Evolutionary conservation across 225 moss, liverwort and hornwort genomes (phyloP).

Genomic region (Pseudisothecium myosuroides): DNA sequence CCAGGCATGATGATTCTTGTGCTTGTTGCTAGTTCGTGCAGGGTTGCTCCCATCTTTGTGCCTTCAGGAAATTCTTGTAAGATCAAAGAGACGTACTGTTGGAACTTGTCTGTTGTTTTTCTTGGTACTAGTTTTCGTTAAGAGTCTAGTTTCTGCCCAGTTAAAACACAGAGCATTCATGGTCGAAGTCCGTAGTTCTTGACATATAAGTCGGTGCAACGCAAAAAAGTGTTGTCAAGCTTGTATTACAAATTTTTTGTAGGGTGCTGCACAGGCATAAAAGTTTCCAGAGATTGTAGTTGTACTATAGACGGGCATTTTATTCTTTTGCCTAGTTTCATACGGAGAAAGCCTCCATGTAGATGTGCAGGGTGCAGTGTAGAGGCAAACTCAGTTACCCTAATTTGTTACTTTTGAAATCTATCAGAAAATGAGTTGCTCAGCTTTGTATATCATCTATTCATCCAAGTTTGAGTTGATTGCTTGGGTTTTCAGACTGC

Average conservation of each 20-base stretch:
- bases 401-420: conserved; percentile 1
- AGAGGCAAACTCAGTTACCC: background rate
- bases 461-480: background rate
- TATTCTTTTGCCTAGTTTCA: background rate
- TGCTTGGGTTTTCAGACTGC: background rate
- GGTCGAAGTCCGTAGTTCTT: background rate
- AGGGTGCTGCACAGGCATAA: conserved; percentile 4
- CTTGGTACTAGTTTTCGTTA: background rate
- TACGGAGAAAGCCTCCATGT: conserved; percentile 3
- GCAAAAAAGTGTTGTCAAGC: conserved; percentile 21
- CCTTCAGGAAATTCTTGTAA: background rate
- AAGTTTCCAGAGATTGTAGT: background rate
- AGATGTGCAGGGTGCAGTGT: conserved; percentile 13
- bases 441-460: background rate
- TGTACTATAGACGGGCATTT: conserved; percentile 27
- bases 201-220: conserved; percentile 2
- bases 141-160: background rate
- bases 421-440: background rate
- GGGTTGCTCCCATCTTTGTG: background rate
- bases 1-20: conserved; percentile 34
- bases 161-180: background rate
- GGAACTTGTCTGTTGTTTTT: background rate
- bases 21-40: conserved; percentile 15
- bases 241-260: conserved; percentile 30
- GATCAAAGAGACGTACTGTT: background rate